Evolutionary conservation across 1,284 basidiomycete species (phyloP).

Genomic region (Athelia sp.): DNA sequence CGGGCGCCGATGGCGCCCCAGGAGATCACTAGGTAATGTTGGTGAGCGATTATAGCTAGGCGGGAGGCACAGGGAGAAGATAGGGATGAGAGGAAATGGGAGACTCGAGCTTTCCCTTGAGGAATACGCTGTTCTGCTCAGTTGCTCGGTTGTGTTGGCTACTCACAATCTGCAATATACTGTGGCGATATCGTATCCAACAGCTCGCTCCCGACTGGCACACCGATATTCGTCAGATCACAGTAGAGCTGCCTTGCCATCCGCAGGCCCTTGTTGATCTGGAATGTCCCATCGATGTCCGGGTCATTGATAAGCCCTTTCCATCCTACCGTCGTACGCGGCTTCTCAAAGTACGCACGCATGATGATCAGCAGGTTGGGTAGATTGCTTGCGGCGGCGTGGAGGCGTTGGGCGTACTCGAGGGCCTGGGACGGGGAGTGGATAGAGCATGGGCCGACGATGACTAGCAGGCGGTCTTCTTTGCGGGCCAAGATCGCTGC

Average conservation of each 20-base stretch:
- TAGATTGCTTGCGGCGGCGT: slow-evolving; percentile 64
- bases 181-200: slow-evolving; percentile 92
- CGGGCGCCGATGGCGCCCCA: slow-evolving; percentile 99
- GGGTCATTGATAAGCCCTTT: slow-evolving; percentile 91
- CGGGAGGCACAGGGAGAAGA: too few relatives aligned
- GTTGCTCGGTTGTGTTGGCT: too few relatives aligned
- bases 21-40: slow-evolving; percentile 56
- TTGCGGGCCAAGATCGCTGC: slow-evolving; percentile 78
- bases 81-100: too few relatives aligned
- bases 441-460: slow-evolving; percentile 96
- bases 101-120: too few relatives aligned
- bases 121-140: too few relatives aligned
- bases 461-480: slow-evolving; percentile 83
- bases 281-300: slow-evolving; percentile 89
- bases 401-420: slow-evolving; percentile 82
- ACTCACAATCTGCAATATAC: slow-evolving; percentile 66
- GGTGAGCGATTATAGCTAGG: too few relatives aligned
- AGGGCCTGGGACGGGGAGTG: slow-evolving; percentile 87
- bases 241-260: slow-evolving; percentile 86
- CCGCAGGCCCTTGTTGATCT: slow-evolving; percentile 95
- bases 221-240: slow-evolving; percentile 82
- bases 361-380: slow-evolving; percentile 88
- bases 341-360: slow-evolving; percentile 94
- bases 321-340: slow-evolving; percentile 85
- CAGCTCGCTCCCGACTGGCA: slow-evolving; percentile 93